Conservation (phyloP, 73 alveolate species). For the Effrenium voratum region DNA sequence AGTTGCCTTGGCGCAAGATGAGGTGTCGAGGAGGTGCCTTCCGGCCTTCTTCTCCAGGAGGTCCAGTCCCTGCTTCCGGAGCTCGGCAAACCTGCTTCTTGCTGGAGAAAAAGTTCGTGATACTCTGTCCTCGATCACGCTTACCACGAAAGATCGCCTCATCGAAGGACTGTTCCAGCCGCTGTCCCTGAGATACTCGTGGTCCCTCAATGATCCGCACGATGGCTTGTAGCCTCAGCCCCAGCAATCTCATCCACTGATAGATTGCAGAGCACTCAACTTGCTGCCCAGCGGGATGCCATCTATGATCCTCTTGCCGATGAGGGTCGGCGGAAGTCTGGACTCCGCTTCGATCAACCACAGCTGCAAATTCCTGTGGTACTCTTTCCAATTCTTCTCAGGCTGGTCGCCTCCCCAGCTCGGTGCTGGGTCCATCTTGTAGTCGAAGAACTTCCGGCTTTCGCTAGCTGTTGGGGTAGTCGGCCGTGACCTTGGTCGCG, state of each 20-base stretch:
- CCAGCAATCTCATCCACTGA: neutral
- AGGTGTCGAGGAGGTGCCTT: neutral
- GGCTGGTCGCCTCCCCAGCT: neutral
- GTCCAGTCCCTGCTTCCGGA: neutral
- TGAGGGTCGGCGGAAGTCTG: neutral
- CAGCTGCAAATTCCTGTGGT: neutral
- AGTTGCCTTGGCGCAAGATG: neutral
- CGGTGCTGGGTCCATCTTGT: neutral
- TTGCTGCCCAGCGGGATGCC: neutral
- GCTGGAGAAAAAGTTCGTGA: neutral
- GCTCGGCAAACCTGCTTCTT: neutral
- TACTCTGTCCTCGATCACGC: neutral
- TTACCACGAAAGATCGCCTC: neutral
- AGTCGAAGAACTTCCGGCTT: neutral
- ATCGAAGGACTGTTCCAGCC: neutral
- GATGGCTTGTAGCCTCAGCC: neutral
- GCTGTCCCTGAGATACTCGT: neutral
- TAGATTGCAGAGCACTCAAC: neutral
- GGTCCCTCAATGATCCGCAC: neutral
- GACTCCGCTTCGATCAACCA: neutral
- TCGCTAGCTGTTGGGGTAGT: neutral
- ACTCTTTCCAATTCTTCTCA: neutral
- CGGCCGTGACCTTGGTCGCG: no score
- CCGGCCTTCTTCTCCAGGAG: neutral
- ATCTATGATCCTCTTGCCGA: neutral